Conservation (phyloP, 495 filamentous ascomycete species). For the Podospora appendiculata region DNA sequence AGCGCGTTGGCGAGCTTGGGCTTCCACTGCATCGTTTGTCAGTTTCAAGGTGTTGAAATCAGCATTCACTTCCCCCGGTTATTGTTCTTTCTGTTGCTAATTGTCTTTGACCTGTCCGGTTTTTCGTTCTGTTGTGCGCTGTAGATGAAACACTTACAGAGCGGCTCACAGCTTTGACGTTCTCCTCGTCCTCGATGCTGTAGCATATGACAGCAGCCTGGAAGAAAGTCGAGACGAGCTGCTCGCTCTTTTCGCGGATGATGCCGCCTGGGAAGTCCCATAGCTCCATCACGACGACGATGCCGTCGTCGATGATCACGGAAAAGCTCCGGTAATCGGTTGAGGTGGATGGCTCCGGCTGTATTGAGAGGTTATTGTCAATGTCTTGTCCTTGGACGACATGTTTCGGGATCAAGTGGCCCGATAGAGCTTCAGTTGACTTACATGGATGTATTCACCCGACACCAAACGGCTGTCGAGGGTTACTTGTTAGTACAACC, state of each 20-base stretch:
- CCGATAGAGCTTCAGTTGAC: background rate
- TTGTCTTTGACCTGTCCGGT: no score
- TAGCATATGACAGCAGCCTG: constrained; percentile 24
- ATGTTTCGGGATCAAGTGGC: background rate
- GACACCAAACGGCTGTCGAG: background rate
- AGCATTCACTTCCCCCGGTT: no score
- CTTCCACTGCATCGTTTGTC: constrained; percentile 14
- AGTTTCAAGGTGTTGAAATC: background rate
- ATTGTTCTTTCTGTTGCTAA: background rate
- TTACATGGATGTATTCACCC: background rate
- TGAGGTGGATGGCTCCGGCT: constrained; percentile 7
- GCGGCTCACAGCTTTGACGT: constrained; percentile 1
- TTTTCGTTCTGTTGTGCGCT: background rate
- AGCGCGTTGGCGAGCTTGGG: constrained; percentile 15
- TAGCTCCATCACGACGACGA: constrained; percentile 15
- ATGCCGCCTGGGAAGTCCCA: constrained; percentile 22
- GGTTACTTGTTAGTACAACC: background rate
- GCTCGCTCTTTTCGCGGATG: background rate
- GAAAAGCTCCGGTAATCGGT: constrained; percentile 11
- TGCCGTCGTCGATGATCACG: background rate
- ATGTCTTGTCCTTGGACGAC: background rate
- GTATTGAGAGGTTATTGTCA: background rate
- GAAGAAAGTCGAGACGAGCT: constrained; percentile 15
- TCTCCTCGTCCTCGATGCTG: constrained; percentile 13
- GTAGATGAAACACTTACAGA: constrained; percentile 5